These are phyloP conservation scores for Cicer bijugum DNA, from an alignment of 306 rosid species.

Conservation along the genomic window DNA sequence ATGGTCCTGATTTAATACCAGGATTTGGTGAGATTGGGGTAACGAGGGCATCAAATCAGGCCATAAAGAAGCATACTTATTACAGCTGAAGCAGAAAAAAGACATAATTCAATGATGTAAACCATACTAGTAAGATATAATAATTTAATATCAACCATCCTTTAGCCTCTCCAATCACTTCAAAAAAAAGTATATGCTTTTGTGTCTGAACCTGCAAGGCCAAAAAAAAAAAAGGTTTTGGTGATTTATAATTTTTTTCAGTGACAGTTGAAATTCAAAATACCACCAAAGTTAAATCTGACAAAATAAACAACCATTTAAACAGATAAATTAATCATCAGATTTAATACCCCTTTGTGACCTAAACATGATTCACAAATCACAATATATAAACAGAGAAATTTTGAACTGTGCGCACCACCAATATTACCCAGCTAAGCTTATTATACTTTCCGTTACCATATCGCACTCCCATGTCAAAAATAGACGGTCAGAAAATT, in stretches of 20 bases:
- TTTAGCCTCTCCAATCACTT: not conserved
- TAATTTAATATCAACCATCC: not conserved
- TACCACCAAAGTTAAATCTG: not conserved
- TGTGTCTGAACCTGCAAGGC: not conserved
- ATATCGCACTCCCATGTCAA: too few relatives aligned
- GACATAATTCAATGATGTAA: not conserved
- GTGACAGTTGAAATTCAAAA: not conserved
- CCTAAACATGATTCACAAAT: not conserved
- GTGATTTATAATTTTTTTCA: not conserved
- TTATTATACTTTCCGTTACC: too few relatives aligned
- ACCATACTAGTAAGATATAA: too few relatives aligned
- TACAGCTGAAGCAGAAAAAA: not conserved
- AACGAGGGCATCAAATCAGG: conserved; percentile 41
- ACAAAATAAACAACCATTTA: not conserved
- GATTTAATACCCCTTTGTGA: too few relatives aligned
- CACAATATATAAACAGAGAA: not conserved
- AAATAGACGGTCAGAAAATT: too few relatives aligned
- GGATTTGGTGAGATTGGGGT: conserved; percentile 49
- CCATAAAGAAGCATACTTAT: conserved; percentile 29
- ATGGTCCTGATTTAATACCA: conserved; percentile 59
- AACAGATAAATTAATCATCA: not conserved
- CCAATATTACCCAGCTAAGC: not conserved
- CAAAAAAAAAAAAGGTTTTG: not conserved
- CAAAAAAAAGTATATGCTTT: not conserved
- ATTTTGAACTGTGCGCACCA: not conserved